Conservation (phyloP, 73 alveolate species). For the Urostyla sp. region DNA sequence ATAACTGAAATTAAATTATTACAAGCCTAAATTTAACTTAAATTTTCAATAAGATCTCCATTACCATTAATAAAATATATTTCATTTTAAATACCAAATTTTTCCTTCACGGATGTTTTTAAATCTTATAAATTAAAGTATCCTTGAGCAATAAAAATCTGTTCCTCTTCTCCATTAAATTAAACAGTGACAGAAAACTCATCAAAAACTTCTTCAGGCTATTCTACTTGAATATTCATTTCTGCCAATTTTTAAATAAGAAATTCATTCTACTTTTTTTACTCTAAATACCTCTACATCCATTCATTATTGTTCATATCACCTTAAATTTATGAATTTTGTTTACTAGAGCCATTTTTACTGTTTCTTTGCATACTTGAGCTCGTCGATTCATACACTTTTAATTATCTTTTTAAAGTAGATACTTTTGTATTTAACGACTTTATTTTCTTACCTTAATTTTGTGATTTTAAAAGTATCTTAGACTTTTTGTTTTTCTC, state of each 20-base stretch:
- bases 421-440: background rate
- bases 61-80: background rate
- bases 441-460: background rate
- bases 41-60: background rate
- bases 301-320: no score
- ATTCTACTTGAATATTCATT: no score
- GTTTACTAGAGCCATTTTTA: no score
- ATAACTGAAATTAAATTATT: background rate
- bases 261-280: no score
- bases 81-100: background rate
- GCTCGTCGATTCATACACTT: no score
- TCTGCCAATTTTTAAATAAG: no score
- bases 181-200: no score
- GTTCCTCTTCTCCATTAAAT: no score
- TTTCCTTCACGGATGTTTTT: constrained; percentile 15
- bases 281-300: no score
- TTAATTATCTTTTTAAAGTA: background rate
- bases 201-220: no score
- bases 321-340: no score
- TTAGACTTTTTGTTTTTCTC: constrained; percentile 4
- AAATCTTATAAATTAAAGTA: constrained; percentile 14
- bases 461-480: background rate
- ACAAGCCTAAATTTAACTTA: constrained; percentile 4
- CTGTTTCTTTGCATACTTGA: no score
- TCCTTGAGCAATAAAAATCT: background rate